Evolutionary conservation across 2,329 filamentous ascomycete species (phyloP), one percentile per base, ranked within the genome.

Genomic region (Karstenula rhodostoma): DNA sequence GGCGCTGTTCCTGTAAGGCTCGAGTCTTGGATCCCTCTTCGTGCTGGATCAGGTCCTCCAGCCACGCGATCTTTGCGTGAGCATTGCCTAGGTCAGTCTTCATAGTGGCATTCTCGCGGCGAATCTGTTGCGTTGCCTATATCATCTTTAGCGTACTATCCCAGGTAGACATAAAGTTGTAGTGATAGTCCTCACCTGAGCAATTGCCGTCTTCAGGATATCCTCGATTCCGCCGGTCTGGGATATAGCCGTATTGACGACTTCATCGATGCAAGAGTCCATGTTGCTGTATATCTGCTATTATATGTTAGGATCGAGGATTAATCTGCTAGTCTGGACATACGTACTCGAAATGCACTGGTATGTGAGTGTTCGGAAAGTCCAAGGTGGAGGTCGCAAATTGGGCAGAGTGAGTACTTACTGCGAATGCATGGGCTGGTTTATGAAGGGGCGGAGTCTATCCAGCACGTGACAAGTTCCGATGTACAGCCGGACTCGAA

Each of bases 201-300:
- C 49, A 4, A 52, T 22, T 4, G 22, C 27, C 13, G 13, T 13
- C 15, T 52, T 52, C 10, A 52, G 40, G 33, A 40, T 52, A 12
- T 52, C 49, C 22, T 52, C 49, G 17, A 52, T 52, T 19, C 49
- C 49, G 3, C 49, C 49, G 10, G 49, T 52, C 33, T 40, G 49
- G 7, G 33, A 27, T 1, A 52, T 40, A 13, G 49, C 19, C 12
- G 3, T 7, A 9, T 40, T 23, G 4, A 52, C 25, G 49, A 52
- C 19, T 5, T 40, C 19, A 9, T 42, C 33, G 4, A 52, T 4
- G 3, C 13, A 9, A 2, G 4, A 4, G 19, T 40, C 32, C 48
- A 51, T 51, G 4, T 5, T 52, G 42, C 3, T 22, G 4, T 6
- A 9, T 44, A 4, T 44, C 19, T 44, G 19, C 12, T 9, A 23